phyloP scores from a whole-genome alignment of 192 early-diverging fungal genomes.

The Jimgerdemannia lactiflua region DNA sequence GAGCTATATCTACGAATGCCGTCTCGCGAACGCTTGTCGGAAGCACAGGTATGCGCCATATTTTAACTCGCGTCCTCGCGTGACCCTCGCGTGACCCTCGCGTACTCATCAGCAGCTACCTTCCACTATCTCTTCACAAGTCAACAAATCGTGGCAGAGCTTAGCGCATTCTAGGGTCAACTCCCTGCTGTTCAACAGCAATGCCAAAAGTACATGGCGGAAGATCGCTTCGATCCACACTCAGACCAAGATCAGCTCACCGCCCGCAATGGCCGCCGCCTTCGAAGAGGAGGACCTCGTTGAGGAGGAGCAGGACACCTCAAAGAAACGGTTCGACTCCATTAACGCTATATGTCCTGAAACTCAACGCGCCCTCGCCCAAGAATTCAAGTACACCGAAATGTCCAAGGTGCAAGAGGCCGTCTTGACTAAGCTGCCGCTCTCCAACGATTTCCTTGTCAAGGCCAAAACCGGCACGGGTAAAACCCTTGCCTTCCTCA shows the following conservation, averaged over 20 bases:
- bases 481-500: conserved; percentile 94
- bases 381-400: conserved; percentile 66
- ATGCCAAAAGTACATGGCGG: neutral
- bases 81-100: neutral
- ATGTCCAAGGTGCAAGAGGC: conserved; percentile 86
- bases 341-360: conserved; percentile 39
- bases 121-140: neutral
- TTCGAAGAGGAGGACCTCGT: neutral
- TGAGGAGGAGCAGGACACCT: neutral
- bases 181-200: neutral
- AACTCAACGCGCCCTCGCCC: conserved; percentile 55
- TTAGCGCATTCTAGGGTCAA: neutral
- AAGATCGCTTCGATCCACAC: neutral
- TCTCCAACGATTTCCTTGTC: conserved; percentile 81
- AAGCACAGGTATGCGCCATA: neutral
- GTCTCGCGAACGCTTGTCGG: neutral
- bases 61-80: neutral
- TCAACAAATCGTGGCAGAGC: neutral
- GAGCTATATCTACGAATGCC: neutral
- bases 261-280: no score
- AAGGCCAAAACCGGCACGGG: conserved; percentile 98
- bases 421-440: conserved; percentile 71
- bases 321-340: conserved; percentile 39
- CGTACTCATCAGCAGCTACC: neutral
- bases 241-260: neutral